A percentile compares a stretch with the other conserved stretches of the same genome.
These are phyloP conservation scores for Phytophthora agathidicida DNA, from an alignment of 352 stramenopile genomes.

Conservation along the genomic window DNA sequence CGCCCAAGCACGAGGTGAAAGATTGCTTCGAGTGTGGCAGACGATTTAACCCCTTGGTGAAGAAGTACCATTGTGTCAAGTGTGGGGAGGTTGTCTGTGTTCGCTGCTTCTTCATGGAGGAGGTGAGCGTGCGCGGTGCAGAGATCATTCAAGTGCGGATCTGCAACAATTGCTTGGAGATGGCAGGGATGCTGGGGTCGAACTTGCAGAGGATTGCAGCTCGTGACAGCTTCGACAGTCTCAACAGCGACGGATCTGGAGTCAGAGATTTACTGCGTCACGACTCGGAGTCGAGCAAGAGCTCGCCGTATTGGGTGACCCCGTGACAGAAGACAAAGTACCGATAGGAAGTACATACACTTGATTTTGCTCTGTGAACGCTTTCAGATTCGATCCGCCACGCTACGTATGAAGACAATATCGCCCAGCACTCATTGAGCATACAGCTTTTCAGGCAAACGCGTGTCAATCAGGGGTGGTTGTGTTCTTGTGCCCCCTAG, in stretches of 20 bases:
- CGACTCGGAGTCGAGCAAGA: constrained; percentile 16
- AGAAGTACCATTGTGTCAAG: constrained; percentile 32
- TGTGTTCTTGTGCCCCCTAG: not conserved
- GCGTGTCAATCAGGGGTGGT: no score
- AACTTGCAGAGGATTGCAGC: constrained; percentile 17
- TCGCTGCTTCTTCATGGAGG: constrained; percentile 32
- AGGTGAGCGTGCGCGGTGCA: constrained; percentile 46
- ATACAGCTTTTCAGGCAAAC: no score
- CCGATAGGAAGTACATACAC: no score
- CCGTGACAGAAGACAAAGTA: constrained; percentile 1
- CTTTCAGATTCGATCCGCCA: no score
- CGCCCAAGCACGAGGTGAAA: constrained; percentile 25
- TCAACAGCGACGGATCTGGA: constrained; percentile 23
- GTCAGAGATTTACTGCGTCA: constrained; percentile 27
- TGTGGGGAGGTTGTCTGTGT: constrained; percentile 37
- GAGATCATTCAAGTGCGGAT: constrained; percentile 38
- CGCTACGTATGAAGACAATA: no score
- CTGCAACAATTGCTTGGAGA: constrained; percentile 29
- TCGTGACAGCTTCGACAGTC: constrained; percentile 27
- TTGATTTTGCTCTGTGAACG: no score
- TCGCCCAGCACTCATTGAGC: no score
- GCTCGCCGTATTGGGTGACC: not conserved
- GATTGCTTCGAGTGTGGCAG: constrained; percentile 31
- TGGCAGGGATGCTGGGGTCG: constrained; percentile 22
- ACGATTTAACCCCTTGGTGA: constrained; percentile 37